phyloP scores from a whole-genome alignment of 768 basidiomycete species.

The Lentinula boryana region DNA sequence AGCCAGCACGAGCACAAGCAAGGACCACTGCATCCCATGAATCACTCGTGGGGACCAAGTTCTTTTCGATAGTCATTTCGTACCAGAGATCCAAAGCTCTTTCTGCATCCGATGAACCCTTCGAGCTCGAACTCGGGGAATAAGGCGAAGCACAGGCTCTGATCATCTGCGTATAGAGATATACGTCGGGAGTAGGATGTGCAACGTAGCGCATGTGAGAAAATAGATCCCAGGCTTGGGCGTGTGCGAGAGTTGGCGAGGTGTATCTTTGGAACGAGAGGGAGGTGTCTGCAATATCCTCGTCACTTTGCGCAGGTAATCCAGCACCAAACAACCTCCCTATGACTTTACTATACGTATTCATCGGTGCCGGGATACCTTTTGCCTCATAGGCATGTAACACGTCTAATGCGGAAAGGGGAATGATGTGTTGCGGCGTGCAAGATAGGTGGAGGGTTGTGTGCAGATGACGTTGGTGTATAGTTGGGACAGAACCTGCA shows the following conservation, averaged over 20 bases:
- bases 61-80: constrained; percentile 80
- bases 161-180: constrained; percentile 83
- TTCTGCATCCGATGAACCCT: constrained; percentile 70
- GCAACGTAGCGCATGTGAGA: constrained; percentile 95
- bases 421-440: constrained; percentile 40
- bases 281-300: constrained; percentile 45
- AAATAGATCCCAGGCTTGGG: constrained; percentile 92
- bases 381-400: constrained; percentile 70
- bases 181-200: constrained; percentile 69
- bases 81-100: constrained; percentile 89
- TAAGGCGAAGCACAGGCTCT: constrained; percentile 65
- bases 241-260: constrained; percentile 49
- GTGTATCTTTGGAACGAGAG: constrained; percentile 54
- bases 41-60: constrained; percentile 53
- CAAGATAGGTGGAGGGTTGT: constrained; percentile 60
- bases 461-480: constrained; percentile 63
- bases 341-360: constrained; percentile 70
- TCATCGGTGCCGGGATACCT: constrained; percentile 59
- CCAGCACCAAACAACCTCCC: constrained; percentile 42
- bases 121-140: constrained; percentile 11
- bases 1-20: constrained; percentile 67
- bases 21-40: constrained; percentile 82
- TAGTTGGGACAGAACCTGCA: constrained; percentile 33
- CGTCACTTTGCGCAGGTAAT: too few species aligned
- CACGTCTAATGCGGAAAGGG: constrained; percentile 55